Evolutionary conservation across 148 eudicot genomes (phyloP), one percentile per base, ranked within the genome.

Genomic region (Linanthus parryae): DNA sequence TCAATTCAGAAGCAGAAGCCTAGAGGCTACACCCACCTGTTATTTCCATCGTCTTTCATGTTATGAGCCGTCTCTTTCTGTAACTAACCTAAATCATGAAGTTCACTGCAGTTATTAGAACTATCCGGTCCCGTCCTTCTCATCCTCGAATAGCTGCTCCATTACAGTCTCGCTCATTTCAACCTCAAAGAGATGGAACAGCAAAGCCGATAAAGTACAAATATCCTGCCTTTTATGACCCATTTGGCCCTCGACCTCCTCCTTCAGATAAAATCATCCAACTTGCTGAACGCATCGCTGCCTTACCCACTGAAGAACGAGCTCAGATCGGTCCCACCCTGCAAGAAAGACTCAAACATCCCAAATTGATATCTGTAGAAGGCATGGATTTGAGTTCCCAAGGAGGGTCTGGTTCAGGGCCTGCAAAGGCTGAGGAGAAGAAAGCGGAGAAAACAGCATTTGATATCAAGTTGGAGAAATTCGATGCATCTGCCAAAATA

Each of bases 171-270:
- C 83, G 90, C 31, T 66, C 38, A 42, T 62, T 82, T 35, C 97
- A 81, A 64, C 76, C 74, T 4, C 73, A 76, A 4, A 69, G 70
- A 57, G 72, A 78, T 55, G 81, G 75, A 44, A 81, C 62, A 4
- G 58, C 75, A 43, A 84, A 73, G 54, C 90, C 75, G 37, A 67
- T 17, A 49, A 82, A 56, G 49, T 89, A 82, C 74, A 89, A 79
- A 46, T 82, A 74, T 51, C 94, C 97, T 3, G 48, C 77, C 3
- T 42, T 54, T 10, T 84, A 89, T 35, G 77, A 84, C 58, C 97
- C 97, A 24, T 89, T 81, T 55, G 97, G 97, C 57, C 77, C 97
- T 8, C 81, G 83, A 54, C 84, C 90, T n/a, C 78, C 89, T 41
- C 94, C 97, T 39, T 84, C 94, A 0, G 94, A 84, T 25, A 89